Evolutionary conservation across 768 basidiomycete genomes (phyloP).

Genomic region (Coprinopsis strossmayeri): DNA sequence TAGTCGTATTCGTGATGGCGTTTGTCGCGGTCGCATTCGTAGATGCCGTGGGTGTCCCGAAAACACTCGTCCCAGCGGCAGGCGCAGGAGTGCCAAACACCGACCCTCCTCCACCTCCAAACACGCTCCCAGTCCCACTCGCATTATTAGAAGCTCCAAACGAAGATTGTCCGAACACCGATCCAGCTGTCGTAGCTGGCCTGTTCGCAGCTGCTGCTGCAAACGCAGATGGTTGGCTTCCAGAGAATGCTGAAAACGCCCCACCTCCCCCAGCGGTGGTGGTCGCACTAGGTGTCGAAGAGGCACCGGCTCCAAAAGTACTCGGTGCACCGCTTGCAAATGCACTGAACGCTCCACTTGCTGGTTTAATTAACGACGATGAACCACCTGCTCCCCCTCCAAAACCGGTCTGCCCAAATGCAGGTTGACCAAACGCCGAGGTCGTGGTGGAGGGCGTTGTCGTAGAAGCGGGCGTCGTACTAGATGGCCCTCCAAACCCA

Average conservation of each 20-base stretch:
- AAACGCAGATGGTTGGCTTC: conserved; percentile 36
- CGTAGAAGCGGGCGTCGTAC: conserved; percentile 12
- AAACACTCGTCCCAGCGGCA: conserved; percentile 11
- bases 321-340: conserved; percentile 26
- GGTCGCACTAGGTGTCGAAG: conserved; percentile 7
- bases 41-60: conserved; percentile 14
- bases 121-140: conserved; percentile 9
- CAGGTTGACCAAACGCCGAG: conserved; percentile 28
- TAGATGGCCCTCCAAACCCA: not conserved
- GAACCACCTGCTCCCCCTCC: conserved; percentile 18
- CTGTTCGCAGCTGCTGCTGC: conserved; percentile 20
- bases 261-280: conserved; percentile 23
- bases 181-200: conserved; percentile 16
- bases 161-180: conserved; percentile 23
- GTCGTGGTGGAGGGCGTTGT: conserved; percentile 14
- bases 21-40: conserved; percentile 7
- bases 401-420: conserved; percentile 29
- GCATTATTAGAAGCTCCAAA: conserved; percentile 9
- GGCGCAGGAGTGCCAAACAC: conserved; percentile 22
- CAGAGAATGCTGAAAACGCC: conserved; percentile 48
- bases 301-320: conserved; percentile 22
- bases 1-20: too few relatives aligned
- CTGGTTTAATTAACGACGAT: conserved; percentile 40
- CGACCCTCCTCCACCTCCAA: conserved; percentile 3
- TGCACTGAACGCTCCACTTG: conserved; percentile 45